Conservation (phyloP, 768 basidiomycete genomes). For the Gautieria morchelliformis region DNA sequence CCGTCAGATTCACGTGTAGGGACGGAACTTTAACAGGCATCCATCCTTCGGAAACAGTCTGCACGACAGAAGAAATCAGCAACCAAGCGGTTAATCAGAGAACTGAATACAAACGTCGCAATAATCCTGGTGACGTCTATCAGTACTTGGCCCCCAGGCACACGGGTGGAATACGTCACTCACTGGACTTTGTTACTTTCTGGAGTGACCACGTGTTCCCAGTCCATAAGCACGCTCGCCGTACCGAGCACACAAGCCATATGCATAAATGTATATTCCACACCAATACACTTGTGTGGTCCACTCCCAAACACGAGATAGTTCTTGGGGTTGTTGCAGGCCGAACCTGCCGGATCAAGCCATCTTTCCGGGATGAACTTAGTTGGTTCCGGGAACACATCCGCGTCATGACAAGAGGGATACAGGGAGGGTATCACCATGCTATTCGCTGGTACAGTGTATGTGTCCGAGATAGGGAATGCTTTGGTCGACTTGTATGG, state of each 20-base stretch:
- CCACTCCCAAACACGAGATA: constrained; percentile 94
- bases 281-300: constrained; percentile 85
- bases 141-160: background rate
- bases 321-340: constrained; percentile 83
- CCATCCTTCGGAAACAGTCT: constrained; percentile 90
- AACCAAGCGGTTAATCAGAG: background rate
- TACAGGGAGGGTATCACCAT: constrained; percentile 96
- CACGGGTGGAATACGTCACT: constrained; percentile 23
- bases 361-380: constrained; percentile 82
- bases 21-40: constrained; percentile 68
- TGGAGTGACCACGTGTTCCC: constrained; percentile 78
- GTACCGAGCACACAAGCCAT: constrained; percentile 77
- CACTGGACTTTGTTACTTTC: constrained; percentile 74
- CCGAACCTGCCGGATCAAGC: constrained; percentile 72
- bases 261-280: constrained; percentile 90
- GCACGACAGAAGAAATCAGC: background rate
- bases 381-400: constrained; percentile 82
- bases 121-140: constrained; percentile 53
- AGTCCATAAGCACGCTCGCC: constrained; percentile 73
- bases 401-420: constrained; percentile 85
- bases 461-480: constrained; percentile 87
- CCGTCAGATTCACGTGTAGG: constrained; percentile 28
- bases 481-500: constrained; percentile 86
- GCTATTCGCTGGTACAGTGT: constrained; percentile 82
- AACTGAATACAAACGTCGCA: constrained; percentile 45